These are phyloP conservation scores for Chlorophyllum brunneum DNA, from an alignment of 768 basidiomycete species.

Conservation along the genomic window DNA sequence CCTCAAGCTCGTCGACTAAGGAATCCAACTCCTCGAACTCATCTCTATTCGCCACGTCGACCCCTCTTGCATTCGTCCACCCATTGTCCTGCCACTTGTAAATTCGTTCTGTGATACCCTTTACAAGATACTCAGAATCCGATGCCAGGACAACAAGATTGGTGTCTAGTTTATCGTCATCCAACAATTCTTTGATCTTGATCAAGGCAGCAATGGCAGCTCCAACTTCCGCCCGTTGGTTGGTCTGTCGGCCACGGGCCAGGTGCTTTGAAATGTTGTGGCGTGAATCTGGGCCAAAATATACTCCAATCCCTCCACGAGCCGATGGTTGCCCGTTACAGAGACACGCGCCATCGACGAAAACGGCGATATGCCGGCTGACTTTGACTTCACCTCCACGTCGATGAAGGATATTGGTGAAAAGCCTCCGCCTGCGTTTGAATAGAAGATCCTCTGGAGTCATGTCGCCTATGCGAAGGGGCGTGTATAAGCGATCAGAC, in stretches of 20 bases:
- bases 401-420: background rate
- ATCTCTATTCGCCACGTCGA: constrained; percentile 1
- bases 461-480: background rate
- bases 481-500: background rate
- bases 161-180: background rate
- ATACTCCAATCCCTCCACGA: constrained; percentile 12
- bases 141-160: constrained; percentile 4
- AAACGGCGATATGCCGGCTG: constrained; percentile 2
- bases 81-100: constrained; percentile 9
- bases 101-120: constrained; percentile 5
- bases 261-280: constrained; percentile 4
- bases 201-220: constrained; percentile 10
- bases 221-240: constrained; percentile 1
- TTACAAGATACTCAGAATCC: constrained; percentile 11
- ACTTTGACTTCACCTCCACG: background rate
- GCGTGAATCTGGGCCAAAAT: constrained; percentile 3
- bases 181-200: background rate
- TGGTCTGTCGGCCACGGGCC: constrained; percentile 2
- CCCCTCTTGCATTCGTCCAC: constrained; percentile 5
- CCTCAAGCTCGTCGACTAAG: background rate
- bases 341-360: constrained; percentile 12
- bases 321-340: constrained; percentile 12
- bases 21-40: background rate
- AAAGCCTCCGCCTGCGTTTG: background rate
- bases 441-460: background rate